Conservation (phyloP, 495 filamentous ascomycete species). For the Chaetomium cochliodes region DNA sequence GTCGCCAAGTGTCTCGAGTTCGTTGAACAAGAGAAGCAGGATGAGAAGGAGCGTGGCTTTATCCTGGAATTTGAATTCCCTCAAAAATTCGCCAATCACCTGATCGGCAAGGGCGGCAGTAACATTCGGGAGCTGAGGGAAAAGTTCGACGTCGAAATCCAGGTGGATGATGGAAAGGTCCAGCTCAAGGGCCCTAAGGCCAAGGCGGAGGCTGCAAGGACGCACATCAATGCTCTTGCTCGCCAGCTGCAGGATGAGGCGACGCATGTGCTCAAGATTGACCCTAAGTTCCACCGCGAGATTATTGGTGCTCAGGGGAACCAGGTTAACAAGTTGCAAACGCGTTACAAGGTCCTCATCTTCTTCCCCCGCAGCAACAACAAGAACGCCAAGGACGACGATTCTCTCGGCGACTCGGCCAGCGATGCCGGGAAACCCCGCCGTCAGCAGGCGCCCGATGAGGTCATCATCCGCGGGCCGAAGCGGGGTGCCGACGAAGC, state of each 20-base stretch:
- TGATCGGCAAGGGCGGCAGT: slow-evolving; percentile 89
- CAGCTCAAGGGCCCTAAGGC: slow-evolving; percentile 60
- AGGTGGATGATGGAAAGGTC: slow-evolving; percentile 72
- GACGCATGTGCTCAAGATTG: slow-evolving; percentile 81
- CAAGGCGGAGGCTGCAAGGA: slow-evolving; percentile 75
- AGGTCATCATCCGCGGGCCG: slow-evolving; percentile 86
- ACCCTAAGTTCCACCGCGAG: slow-evolving; percentile 80
- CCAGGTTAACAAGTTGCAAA: slow-evolving; percentile 89
- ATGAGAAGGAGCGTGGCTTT: slow-evolving; percentile 85
- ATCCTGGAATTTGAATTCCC: slow-evolving; percentile 86
- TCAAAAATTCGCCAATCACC: slow-evolving; percentile 85
- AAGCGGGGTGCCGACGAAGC: slow-evolving; percentile 88
- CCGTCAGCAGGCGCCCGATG: slow-evolving; percentile 78
- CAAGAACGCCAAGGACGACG: slow-evolving; percentile 62
- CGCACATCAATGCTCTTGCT: slow-evolving; percentile 69
- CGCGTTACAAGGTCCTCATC: slow-evolving; percentile 86
- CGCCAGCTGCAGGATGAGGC: slow-evolving; percentile 85
- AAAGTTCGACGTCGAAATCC: slow-evolving; percentile 95
- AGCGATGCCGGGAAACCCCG: slow-evolving; percentile 69
- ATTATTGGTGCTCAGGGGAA: slow-evolving; percentile 86
- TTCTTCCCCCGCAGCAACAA: slow-evolving; percentile 76
- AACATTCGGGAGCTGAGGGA: slow-evolving; percentile 95
- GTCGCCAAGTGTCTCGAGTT: slow-evolving; percentile 69
- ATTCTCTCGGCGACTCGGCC: slow-evolving; percentile 62
- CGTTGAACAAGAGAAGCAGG: slow-evolving; percentile 76